Evolutionary conservation across 2,329 filamentous ascomycete genomes (phyloP).

Genomic region (Colletotrichum eleusines): DNA sequence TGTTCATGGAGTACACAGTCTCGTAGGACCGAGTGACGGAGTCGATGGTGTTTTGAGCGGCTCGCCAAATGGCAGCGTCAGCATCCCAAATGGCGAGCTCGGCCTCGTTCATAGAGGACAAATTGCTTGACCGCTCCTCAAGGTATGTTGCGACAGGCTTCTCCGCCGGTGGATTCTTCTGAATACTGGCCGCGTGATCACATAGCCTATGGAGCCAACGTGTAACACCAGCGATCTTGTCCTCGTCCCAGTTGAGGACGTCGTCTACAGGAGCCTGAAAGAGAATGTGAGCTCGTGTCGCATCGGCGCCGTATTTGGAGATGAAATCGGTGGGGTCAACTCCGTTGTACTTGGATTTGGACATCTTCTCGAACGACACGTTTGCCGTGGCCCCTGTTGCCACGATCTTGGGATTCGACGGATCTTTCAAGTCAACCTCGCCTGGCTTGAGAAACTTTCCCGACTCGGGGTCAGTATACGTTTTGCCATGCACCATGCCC

Average conservation of each 20-base stretch:
- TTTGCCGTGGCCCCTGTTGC: slow-evolving; percentile 69
- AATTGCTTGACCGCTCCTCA: slow-evolving; percentile 47
- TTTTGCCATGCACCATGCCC: slow-evolving; percentile 93
- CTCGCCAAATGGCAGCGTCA: slow-evolving; percentile 69
- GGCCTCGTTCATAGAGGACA: slow-evolving; percentile 48
- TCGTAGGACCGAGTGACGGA: slow-evolving; percentile 77
- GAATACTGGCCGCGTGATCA: slow-evolving; percentile 62
- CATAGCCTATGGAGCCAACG: slow-evolving; percentile 81
- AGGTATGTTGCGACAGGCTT: slow-evolving; percentile 51
- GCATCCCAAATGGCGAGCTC: slow-evolving; percentile 54
- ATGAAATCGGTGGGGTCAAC: slow-evolving; percentile 84
- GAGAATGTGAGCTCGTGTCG: slow-evolving; percentile 86
- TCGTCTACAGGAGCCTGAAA: slow-evolving; percentile 90
- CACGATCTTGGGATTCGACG: slow-evolving; percentile 69
- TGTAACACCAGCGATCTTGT: slow-evolving; percentile 83
- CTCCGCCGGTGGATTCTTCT: slow-evolving; percentile 32
- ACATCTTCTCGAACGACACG: slow-evolving; percentile 90
- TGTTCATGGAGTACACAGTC: slow-evolving; percentile 83
- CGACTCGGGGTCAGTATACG: slow-evolving; percentile 79
- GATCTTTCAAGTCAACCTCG: slow-evolving; percentile 75
- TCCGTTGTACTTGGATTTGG: slow-evolving; percentile 93
- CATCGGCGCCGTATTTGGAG: slow-evolving; percentile 81
- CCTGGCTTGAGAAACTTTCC: slow-evolving; percentile 82
- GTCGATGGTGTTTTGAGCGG: slow-evolving; percentile 74
- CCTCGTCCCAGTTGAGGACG: slow-evolving; percentile 88